Evolutionary conservation across 1,284 basidiomycete species (phyloP).

Genomic region (Phellopilus nigrolimitatus): DNA sequence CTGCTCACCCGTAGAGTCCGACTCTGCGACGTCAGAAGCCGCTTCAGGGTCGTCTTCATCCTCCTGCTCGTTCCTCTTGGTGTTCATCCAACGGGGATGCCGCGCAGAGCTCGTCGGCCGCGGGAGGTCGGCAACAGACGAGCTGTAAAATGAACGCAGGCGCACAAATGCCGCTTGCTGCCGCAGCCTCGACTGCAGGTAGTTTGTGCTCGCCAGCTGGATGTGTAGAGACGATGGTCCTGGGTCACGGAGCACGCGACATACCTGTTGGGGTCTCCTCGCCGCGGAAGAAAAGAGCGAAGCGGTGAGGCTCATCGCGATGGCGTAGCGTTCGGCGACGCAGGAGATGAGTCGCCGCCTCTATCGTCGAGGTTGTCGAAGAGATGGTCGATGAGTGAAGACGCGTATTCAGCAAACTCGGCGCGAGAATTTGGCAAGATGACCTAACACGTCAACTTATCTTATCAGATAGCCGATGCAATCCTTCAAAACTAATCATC

Average conservation of each 20-base stretch:
- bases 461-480: constrained; percentile 12
- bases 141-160: constrained; percentile 17
- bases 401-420: constrained; percentile 2
- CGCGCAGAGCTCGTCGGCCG: constrained; percentile 24
- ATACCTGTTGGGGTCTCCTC: constrained; percentile 8
- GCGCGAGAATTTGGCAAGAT: constrained; percentile 6
- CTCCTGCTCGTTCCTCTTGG: constrained; percentile 12
- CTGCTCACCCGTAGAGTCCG: constrained; percentile 13
- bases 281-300: constrained; percentile 5
- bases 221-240: constrained; percentile 10
- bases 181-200: background rate
- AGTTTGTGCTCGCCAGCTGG: background rate
- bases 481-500: no score
- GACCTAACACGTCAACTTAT: background rate
- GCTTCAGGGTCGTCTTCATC: constrained; percentile 12
- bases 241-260: constrained; percentile 18
- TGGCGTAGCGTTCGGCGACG: background rate
- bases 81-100: constrained; percentile 31
- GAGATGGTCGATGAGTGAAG: background rate
- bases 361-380: background rate
- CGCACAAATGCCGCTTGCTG: background rate
- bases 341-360: background rate
- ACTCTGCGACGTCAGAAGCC: constrained; percentile 15
- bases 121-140: constrained; percentile 13
- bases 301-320: constrained; percentile 11